These are phyloP conservation scores for Phytophthora pistaciae DNA, from an alignment of 352 stramenopile genomes.

Conservation along the genomic window DNA sequence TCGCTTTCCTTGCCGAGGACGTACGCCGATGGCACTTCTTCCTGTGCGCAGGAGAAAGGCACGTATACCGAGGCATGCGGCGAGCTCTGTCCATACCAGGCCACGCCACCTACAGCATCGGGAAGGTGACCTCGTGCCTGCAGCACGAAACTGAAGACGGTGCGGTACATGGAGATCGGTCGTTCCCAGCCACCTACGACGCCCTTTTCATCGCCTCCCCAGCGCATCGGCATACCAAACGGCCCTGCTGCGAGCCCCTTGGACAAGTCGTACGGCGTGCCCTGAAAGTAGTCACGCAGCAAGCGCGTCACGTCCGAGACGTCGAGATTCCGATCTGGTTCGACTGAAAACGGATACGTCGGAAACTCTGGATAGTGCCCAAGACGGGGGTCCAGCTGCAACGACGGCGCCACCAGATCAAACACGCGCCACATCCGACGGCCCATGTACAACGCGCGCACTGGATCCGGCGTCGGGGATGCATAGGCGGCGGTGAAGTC, in stretches of 20 bases:
- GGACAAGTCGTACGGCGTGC: conserved; percentile 88
- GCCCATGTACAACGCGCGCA: conserved; percentile 75
- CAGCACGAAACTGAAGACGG: conserved; percentile 87
- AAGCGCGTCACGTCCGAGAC: conserved; percentile 84
- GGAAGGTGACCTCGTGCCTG: conserved; percentile 56
- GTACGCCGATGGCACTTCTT: conserved; percentile 60
- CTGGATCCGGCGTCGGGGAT: conserved; percentile 54
- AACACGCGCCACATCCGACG: conserved; percentile 93
- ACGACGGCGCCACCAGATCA: conserved; percentile 82
- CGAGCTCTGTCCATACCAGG: conserved; percentile 76
- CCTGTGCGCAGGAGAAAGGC: conserved; percentile 75
- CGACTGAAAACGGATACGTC: conserved; percentile 92
- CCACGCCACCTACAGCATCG: conserved; percentile 60
- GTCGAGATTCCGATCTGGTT: conserved; percentile 64
- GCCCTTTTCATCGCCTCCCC: conserved; percentile 64
- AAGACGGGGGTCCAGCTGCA: conserved; percentile 72
- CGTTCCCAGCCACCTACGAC: conserved; percentile 86
- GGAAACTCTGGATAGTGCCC: conserved; percentile 69
- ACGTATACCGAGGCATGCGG: conserved; percentile 80
- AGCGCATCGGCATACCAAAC: conserved; percentile 92
- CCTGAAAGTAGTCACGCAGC: conserved; percentile 92
- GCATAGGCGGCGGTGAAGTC: conserved; percentile 82
- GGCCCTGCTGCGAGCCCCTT: conserved; percentile 88
- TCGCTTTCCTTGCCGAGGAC: conserved; percentile 75
- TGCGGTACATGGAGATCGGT: conserved; percentile 94